Evolutionary conservation across 805 yeast genomes (phyloP).

Genomic region (Candida sakaeoensis): DNA sequence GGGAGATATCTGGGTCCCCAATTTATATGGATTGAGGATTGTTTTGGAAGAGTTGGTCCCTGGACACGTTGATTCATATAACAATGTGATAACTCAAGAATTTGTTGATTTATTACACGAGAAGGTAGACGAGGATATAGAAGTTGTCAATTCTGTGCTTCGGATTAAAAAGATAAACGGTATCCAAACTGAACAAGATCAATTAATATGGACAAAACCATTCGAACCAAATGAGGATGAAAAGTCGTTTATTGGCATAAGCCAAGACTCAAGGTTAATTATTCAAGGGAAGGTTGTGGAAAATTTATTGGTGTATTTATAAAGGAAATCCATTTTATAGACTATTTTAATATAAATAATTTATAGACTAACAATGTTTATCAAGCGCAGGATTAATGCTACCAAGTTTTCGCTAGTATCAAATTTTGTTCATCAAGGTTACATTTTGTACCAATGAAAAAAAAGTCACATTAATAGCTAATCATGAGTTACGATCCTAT

Average conservation of each 20-base stretch:
- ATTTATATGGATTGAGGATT: slow-evolving; percentile 41
- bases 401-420: not conserved
- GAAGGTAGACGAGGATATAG: not conserved
- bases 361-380: not conserved
- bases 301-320: slow-evolving; percentile 26
- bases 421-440: not conserved
- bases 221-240: slow-evolving; percentile 13
- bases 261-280: slow-evolving; percentile 20
- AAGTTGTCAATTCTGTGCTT: slow-evolving; percentile 15
- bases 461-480: slow-evolving; percentile 1
- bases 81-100: slow-evolving; percentile 26
- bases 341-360: too few species aligned
- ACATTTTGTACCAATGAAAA: slow-evolving; percentile 1
- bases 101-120: slow-evolving; percentile 15
- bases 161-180: slow-evolving; percentile 35
- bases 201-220: slow-evolving; percentile 29
- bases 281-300: slow-evolving; percentile 28
- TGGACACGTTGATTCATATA: slow-evolving; percentile 39
- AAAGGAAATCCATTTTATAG: slow-evolving; percentile 4
- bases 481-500: slow-evolving; percentile 43
- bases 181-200: slow-evolving; percentile 17
- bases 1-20: slow-evolving; percentile 38
- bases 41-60: slow-evolving; percentile 42
- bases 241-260: slow-evolving; percentile 15
- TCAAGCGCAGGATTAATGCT: not conserved